Base-by-base conservation (phyloP, 345 rosid genomes). In the Ceriops tagal region DNA sequence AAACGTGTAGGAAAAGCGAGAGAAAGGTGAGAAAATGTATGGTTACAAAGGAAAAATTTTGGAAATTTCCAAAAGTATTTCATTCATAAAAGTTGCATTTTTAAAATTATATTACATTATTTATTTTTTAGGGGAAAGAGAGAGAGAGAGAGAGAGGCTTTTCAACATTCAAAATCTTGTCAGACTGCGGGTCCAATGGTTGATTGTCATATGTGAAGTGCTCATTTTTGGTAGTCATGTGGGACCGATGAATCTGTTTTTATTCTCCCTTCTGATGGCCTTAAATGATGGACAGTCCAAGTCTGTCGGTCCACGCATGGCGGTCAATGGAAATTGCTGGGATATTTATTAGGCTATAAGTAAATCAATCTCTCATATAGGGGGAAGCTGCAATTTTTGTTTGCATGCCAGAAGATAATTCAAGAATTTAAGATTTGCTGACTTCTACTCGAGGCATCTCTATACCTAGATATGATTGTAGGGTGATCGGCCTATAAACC, bases 261-360 rank as follows among this genome's bases (percentile, higher is more conserved):
- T 31, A 27, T 60, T 73, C 27, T 2, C 39, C 53, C 11, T 60
- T 31, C 6, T 72, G 8, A 34, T 31, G 6, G 58, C 61, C 13
- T 39, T 26, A 15, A 55, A 31, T 66, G 49, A 21, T 46, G 58
- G 24, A 15, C 47, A 18, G 15, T 21, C 24, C 62, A 63, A 27
- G 53, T 27, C 55, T 51, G 22, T 32, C 19, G 28, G 18, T 43
- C 49, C 47, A 43, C 47, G 13, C 47, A 43, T 22, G 7, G 27
- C 37, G 6, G 24, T 30, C 66, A 37, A 27, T 24, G 46, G 43
- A 43, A 56, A 22, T 19, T 52, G 61, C 28, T 51, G 52, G 66
- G 43, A 35, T 35, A 64, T 66, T 52, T 66, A 60, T 52, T 66
- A 60, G 19, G 53, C 22, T 3, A 4, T 52, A 65, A 72, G 66